Percentiles rank a stretch among this genome's conserved stretches.
Evolutionary conservation across 352 stramenopile species (phyloP).

Genomic region (Phytopythium vexans): DNA sequence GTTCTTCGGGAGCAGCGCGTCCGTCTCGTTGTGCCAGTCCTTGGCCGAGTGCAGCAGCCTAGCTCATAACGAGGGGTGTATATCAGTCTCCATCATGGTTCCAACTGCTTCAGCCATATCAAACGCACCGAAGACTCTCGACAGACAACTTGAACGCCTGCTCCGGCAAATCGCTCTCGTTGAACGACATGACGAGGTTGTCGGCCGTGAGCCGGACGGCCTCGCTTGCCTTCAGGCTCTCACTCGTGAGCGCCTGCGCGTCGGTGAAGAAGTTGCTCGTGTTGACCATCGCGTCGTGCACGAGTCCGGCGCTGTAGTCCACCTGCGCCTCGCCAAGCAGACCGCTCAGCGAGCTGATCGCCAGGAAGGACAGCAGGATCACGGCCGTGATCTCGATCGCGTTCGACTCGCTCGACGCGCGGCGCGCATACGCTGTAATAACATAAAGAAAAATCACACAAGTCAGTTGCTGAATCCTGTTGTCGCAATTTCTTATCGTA

Average conservation of each 20-base stretch:
- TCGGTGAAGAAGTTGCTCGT: conserved; percentile 49
- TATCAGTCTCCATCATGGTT: not conserved
- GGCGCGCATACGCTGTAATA: conserved; percentile 36
- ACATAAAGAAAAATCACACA: conserved; percentile 3
- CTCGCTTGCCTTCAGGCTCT: conserved; percentile 34
- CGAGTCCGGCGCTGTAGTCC: conserved; percentile 76
- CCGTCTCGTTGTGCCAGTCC: conserved; percentile 48
- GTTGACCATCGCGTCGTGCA: conserved; percentile 74
- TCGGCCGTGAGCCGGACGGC: conserved; percentile 46
- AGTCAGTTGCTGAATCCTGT: not conserved
- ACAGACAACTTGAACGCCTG: conserved; percentile 66
- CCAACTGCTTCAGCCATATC: not conserved
- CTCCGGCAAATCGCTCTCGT: conserved; percentile 57
- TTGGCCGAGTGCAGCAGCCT: conserved; percentile 56
- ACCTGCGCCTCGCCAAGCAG: conserved; percentile 76
- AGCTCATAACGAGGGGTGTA: not conserved
- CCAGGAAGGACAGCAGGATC: conserved; percentile 66
- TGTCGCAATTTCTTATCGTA: too few species aligned
- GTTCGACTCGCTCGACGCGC: conserved; percentile 40
- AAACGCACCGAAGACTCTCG: conserved; percentile 40
- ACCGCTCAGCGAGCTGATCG: conserved; percentile 64
- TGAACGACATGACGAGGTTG: conserved; percentile 65
- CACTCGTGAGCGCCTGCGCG: conserved; percentile 26
- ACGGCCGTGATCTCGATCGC: conserved; percentile 69
- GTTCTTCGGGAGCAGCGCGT: conserved; percentile 51